These are phyloP conservation scores for Meira miltonrushii DNA, from an alignment of 1,284 basidiomycete genomes.

Conservation along the genomic window DNA sequence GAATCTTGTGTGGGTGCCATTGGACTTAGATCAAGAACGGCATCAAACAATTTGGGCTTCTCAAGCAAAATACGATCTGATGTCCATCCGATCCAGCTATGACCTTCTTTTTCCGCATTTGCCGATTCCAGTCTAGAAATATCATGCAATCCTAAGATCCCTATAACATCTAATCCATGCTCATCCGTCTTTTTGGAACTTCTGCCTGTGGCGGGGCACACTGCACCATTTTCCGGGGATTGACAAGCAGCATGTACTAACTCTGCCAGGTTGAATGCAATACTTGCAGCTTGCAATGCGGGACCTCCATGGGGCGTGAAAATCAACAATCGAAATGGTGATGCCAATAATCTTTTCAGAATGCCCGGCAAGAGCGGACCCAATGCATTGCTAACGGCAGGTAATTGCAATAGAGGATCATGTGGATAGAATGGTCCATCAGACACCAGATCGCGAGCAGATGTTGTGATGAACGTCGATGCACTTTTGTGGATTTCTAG, in stretches of 20 bases:
- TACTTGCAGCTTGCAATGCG: slow-evolving; percentile 20
- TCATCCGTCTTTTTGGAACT: slow-evolving; percentile 4
- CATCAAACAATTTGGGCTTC: slow-evolving; percentile 36
- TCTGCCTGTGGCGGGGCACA: slow-evolving; percentile 13
- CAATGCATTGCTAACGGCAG: slow-evolving; percentile 29
- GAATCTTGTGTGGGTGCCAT: slow-evolving; percentile 17
- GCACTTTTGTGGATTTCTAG: neutral
- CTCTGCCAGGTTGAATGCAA: slow-evolving; percentile 35
- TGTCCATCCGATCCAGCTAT: slow-evolving; percentile 40
- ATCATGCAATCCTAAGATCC: slow-evolving; percentile 40
- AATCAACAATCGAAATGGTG: slow-evolving; percentile 32
- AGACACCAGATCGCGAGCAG: neutral
- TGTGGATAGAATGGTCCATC: neutral
- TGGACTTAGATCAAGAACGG: slow-evolving; percentile 33
- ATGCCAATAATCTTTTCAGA: slow-evolving; percentile 32
- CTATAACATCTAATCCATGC: slow-evolving; percentile 20
- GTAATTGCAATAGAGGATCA: slow-evolving; percentile 20
- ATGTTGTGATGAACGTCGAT: neutral
- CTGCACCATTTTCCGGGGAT: slow-evolving; percentile 13
- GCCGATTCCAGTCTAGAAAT: slow-evolving; percentile 26
- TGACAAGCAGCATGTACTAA: slow-evolving; percentile 19
- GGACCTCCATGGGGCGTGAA: slow-evolving; percentile 26
- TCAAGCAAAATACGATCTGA: slow-evolving; percentile 40
- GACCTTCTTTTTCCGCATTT: neutral
- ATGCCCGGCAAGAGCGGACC: slow-evolving; percentile 35